phyloP scores from a whole-genome alignment of 225 moss, liverwort and hornwort species.

The Neckera pumila region DNA sequence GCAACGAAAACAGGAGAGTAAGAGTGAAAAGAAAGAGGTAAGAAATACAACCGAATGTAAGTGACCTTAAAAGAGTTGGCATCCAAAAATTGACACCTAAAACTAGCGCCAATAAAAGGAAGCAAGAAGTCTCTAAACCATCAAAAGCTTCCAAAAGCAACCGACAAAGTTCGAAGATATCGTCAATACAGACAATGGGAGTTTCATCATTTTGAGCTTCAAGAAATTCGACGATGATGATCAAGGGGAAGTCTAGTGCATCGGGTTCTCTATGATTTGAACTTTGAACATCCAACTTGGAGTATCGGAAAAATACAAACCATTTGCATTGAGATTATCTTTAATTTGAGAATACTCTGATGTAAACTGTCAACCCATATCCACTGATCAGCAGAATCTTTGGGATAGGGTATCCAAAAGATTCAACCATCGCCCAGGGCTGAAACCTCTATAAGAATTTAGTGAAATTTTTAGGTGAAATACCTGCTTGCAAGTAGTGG shows the following conservation, averaged over 20 bases:
- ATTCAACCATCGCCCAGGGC: neutral
- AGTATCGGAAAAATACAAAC: neutral
- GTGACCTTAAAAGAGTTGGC: neutral
- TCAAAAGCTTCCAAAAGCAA: neutral
- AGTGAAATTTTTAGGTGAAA: neutral
- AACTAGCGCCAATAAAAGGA: neutral
- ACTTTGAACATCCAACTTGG: neutral
- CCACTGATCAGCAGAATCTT: neutral
- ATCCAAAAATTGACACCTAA: neutral
- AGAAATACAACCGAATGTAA: neutral
- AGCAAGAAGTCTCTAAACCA: neutral
- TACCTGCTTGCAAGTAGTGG: conserved; percentile 29
- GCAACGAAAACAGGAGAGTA: neutral
- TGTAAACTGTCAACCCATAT: neutral
- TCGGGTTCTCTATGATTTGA: neutral
- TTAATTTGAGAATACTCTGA: neutral
- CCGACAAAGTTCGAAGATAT: neutral
- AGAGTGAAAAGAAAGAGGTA: neutral
- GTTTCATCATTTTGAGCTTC: too few species aligned
- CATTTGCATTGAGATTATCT: neutral
- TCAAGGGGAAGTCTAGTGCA: neutral
- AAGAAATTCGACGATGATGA: neutral
- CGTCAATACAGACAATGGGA: neutral
- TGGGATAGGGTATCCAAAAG: neutral
- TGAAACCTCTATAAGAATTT: neutral